These are phyloP conservation scores for Vitellaria paradoxa DNA, from an alignment of 179 eudicot genomes.

Conservation along the genomic window DNA sequence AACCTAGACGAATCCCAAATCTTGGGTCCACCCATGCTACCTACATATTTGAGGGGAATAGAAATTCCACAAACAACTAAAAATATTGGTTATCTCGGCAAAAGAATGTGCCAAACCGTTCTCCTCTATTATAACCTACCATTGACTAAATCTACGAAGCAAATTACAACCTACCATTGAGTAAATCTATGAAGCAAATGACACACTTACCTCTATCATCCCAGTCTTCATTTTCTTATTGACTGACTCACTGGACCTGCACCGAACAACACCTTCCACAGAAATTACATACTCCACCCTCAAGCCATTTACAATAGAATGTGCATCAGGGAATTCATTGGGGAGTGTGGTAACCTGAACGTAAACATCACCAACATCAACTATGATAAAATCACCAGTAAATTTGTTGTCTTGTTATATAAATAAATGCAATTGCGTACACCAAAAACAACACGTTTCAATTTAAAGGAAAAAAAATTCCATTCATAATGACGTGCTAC, in stretches of 20 bases:
- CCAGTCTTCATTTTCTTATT: slow-evolving; percentile 90
- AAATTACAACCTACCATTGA: no score
- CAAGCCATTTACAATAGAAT: slow-evolving; percentile 52
- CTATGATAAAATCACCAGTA: neutral
- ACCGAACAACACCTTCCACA: slow-evolving; percentile 75
- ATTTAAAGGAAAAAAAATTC: neutral
- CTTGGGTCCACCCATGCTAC: no score
- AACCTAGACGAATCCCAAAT: no score
- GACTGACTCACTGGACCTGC: slow-evolving; percentile 68
- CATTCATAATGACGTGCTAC: no score
- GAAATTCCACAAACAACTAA: neutral
- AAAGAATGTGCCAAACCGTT: neutral
- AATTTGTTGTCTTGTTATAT: no score
- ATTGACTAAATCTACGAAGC: slow-evolving; percentile 1
- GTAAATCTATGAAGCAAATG: no score
- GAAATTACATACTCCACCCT: slow-evolving; percentile 87
- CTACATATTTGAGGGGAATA: slow-evolving; percentile 3
- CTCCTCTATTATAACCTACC: neutral
- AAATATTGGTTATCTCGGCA: neutral
- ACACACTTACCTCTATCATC: slow-evolving; percentile 60
- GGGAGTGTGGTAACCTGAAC: slow-evolving; percentile 88
- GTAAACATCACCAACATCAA: neutral
- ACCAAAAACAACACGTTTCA: neutral
- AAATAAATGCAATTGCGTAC: neutral
- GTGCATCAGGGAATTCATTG: slow-evolving; percentile 85